Conservation (phyloP, 2,329 filamentous ascomycete species). For the Lasiodiplodia sp. region DNA sequence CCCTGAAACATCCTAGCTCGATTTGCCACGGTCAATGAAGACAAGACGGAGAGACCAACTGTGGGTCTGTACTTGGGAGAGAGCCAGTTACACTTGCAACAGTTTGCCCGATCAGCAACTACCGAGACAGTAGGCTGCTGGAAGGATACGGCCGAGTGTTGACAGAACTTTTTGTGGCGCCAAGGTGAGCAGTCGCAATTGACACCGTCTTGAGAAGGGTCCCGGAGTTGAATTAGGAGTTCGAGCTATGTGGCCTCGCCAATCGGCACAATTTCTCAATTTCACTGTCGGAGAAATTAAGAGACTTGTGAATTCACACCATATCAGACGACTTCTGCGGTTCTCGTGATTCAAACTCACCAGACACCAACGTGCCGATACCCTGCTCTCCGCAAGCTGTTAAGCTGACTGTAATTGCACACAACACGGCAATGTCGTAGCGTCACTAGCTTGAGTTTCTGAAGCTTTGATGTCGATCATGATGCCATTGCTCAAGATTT, state of each 20-base stretch:
- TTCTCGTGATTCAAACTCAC: too few relatives aligned
- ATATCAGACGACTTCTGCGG: too few relatives aligned
- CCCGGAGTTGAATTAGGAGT: background rate
- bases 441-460: background rate
- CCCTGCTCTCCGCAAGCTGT: too few relatives aligned
- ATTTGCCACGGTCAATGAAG: background rate
- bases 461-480: background rate
- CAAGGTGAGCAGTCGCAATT: background rate
- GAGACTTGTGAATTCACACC: too few relatives aligned
- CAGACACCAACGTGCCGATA: too few relatives aligned
- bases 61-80: background rate
- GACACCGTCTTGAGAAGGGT: background rate
- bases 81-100: background rate
- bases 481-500: conserved; percentile 12
- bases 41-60: background rate
- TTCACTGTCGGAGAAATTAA: background rate
- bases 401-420: too few relatives aligned
- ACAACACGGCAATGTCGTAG: background rate
- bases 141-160: background rate
- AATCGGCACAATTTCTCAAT: background rate
- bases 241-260: background rate
- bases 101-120: background rate
- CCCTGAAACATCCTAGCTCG: background rate
- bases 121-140: background rate
- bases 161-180: background rate